Evolutionary conservation across 108 stramenopile genomes (phyloP), one percentile per base, ranked within the genome.

Genomic region (Pseudonitzschia delicatissima): DNA sequence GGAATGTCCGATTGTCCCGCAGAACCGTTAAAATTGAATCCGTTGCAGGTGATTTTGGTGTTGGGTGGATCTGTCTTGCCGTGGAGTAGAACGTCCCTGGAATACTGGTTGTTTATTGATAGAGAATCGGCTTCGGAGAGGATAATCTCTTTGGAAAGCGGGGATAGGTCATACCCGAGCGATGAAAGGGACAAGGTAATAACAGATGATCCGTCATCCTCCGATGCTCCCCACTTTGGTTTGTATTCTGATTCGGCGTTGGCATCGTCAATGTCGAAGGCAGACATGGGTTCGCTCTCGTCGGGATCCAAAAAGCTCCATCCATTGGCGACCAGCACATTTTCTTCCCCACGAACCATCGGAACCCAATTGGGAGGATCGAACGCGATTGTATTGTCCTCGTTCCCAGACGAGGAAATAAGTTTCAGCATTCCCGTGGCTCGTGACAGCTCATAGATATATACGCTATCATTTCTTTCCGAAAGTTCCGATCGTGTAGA

Each of bases 241-340:
- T 27, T 39, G 57, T 76, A 76, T 57, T 33, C 39, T 57, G 57
- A 64, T 39, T 71, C 69, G 45, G 63, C 69, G 17, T 47, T 42
- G 55, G 57, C 69, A 35, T 71, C 69, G 45, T 70, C 69, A 25
- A 65, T 31, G 64, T 70, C 64, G 47, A 66, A 70, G 8, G 69
- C 44, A 21, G 64, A 66, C 26, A 71, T 36, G 6, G 69, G 69
- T 58, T 76, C 75, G 25, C 23, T 37, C 11, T 55, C 53, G 57
- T 76, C 75, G n/a, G 64, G 69, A 71, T 76, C 75, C 11, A 76
- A 57, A 61, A 76, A 76, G 40, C 44, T 40, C 75, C 75, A 76
- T 8, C 75, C 75, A 61, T 76, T 76, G 25, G 31, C 47, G 4
- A 76, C 58, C 8, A 76, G 50, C 3, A 76, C 66, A 42, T 70